Evolutionary conservation across 2,329 filamentous ascomycete genomes (phyloP).

Genomic region (Lasiodiplodia citricola): DNA sequence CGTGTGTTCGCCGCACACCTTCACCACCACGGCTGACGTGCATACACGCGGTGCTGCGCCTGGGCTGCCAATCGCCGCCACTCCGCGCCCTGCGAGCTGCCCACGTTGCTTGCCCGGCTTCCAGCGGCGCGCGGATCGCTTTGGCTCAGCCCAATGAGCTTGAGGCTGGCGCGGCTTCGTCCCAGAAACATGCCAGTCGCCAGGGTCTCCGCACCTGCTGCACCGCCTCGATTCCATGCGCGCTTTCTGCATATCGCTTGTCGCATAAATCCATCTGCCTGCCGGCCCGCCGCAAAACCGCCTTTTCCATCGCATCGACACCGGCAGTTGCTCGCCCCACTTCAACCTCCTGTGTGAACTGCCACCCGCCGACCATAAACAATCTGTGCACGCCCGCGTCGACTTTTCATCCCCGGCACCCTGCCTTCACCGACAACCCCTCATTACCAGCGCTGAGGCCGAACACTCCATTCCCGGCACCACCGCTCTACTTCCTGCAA

Average conservation of each 20-base stretch:
- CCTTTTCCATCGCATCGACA: not conserved
- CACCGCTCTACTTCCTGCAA: constrained; percentile 19
- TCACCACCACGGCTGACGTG: constrained; percentile 20
- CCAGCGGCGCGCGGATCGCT: constrained; percentile 6
- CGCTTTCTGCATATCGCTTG: constrained; percentile 1
- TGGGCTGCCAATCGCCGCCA: constrained; percentile 11
- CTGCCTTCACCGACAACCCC: not conserved
- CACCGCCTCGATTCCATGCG: constrained; percentile 15
- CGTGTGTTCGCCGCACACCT: not conserved
- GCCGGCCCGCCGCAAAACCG: not conserved
- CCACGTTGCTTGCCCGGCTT: constrained; percentile 10
- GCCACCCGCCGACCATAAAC: not conserved
- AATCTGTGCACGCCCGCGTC: not conserved
- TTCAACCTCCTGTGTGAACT: not conserved
- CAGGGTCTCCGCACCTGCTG: constrained; percentile 17
- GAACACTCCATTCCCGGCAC: not conserved
- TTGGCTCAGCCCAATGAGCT: constrained; percentile 12
- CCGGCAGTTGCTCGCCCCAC: not conserved
- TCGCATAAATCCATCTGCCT: constrained; percentile 15
- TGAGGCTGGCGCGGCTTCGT: not conserved
- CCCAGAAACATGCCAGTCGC: constrained; percentile 5
- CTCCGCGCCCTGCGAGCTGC: constrained; percentile 12
- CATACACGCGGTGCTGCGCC: constrained; percentile 5
- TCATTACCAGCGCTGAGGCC: not conserved
- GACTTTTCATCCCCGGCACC: constrained; percentile 3